Conservation (phyloP, 2,329 filamentous ascomycete genomes). For the Gnomoniopsis smithogilvyi region DNA sequence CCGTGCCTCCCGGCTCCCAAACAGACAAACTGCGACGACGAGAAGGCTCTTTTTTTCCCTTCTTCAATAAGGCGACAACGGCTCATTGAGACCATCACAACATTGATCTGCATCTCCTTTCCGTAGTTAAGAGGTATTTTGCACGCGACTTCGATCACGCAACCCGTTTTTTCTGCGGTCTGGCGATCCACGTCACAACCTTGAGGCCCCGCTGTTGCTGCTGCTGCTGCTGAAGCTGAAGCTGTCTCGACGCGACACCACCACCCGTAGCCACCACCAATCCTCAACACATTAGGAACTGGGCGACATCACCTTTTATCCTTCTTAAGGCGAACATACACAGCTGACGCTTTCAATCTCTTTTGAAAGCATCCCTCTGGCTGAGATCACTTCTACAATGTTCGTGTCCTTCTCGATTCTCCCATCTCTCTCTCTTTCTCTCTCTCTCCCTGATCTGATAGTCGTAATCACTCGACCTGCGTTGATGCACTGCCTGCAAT, state of each 20-base stretch:
- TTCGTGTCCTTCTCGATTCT: constrained; percentile 4
- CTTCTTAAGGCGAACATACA: constrained; percentile 9
- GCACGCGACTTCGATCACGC: constrained; percentile 11
- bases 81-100: constrained; percentile 6
- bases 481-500: background rate
- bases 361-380: constrained; percentile 14
- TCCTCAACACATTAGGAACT: background rate
- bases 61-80: constrained; percentile 11
- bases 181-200: constrained; percentile 17
- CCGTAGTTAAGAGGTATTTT: constrained; percentile 1
- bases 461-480: constrained; percentile 3
- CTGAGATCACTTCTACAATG: constrained; percentile 22
- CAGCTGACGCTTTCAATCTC: constrained; percentile 18
- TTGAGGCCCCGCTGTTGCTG: constrained; percentile 13
- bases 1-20: constrained; percentile 12
- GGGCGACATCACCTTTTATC: background rate
- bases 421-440: constrained; percentile 3
- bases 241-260: constrained; percentile 18
- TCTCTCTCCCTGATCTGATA: background rate
- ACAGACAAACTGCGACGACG: constrained; percentile 4
- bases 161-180: constrained; percentile 5
- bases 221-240: constrained; percentile 16
- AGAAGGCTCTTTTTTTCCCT: background rate
- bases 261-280: background rate
- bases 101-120: constrained; percentile 5